Percentiles rank a stretch among this genome's conserved stretches.
Evolutionary conservation across 2,329 filamentous ascomycete genomes (phyloP).

Genomic region (Colletotrichum tabaci): DNA sequence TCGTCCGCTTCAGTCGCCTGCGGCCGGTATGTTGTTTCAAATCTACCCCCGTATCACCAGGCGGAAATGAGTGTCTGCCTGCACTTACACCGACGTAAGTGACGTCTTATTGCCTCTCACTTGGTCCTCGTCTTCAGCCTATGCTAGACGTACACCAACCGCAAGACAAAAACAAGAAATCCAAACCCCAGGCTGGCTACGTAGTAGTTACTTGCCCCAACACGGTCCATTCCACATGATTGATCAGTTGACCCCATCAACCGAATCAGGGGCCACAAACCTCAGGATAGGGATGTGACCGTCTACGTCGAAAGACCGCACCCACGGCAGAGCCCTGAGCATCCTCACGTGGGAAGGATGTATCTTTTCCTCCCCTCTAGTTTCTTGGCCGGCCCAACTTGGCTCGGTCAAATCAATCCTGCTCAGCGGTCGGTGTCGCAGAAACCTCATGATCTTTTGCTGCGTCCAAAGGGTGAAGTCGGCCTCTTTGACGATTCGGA

Average conservation of each 20-base stretch:
- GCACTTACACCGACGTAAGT: too few relatives aligned
- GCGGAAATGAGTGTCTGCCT: neutral
- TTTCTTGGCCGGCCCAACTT: neutral
- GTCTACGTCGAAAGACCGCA: neutral
- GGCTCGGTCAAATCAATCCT: neutral
- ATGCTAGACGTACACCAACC: slow-evolving; percentile 2
- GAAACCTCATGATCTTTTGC: slow-evolving; percentile 13
- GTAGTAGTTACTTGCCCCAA: too few relatives aligned
- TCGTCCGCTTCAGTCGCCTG: too few relatives aligned
- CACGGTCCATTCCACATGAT: neutral
- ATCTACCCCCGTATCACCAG: neutral
- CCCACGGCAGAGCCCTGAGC: slow-evolving; percentile 24
- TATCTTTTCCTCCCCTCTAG: neutral
- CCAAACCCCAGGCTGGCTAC: neutral
- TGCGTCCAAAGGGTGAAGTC: slow-evolving; percentile 8
- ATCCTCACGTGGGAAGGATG: slow-evolving; percentile 13
- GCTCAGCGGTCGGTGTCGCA: slow-evolving; percentile 6
- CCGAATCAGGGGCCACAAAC: neutral
- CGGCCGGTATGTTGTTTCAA: neutral
- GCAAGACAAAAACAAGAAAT: too few relatives aligned
- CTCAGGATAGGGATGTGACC: slow-evolving; percentile 6
- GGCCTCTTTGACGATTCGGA: slow-evolving; percentile 20
- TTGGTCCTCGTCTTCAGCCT: neutral
- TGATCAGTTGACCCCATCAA: neutral
- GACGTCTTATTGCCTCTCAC: neutral